Evolutionary conservation across 495 filamentous ascomycete genomes (phyloP).

Genomic region (Tuber umbilicatum): DNA sequence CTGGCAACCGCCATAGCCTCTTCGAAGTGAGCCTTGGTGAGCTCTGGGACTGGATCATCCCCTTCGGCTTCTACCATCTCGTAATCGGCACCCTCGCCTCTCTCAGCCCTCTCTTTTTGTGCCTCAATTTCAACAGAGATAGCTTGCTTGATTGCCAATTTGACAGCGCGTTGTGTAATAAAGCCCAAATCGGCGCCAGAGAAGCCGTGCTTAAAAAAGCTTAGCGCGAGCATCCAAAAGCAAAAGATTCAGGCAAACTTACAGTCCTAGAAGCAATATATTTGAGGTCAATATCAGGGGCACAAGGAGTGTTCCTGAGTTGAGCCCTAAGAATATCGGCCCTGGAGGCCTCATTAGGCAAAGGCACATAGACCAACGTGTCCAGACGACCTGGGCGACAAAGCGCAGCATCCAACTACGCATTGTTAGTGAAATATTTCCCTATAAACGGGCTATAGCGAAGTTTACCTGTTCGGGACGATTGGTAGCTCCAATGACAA

Average conservation of each 20-base stretch:
- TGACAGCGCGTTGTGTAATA: conserved; percentile 96
- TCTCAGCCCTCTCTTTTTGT: conserved; percentile 77
- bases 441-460: neutral
- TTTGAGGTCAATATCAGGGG: conserved; percentile 73
- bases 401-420: conserved; percentile 77
- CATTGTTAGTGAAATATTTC: conserved; percentile 15
- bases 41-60: conserved; percentile 92
- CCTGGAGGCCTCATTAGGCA: conserved; percentile 84
- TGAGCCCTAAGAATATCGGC: conserved; percentile 87
- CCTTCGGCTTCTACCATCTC: conserved; percentile 70
- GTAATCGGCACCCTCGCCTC: conserved; percentile 70
- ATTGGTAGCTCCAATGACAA: conserved; percentile 98
- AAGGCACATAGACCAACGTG: conserved; percentile 93
- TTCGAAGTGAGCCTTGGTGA: conserved; percentile 92
- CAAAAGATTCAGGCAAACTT: conserved; percentile 10
- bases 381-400: conserved; percentile 98
- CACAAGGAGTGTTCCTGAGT: conserved; percentile 94
- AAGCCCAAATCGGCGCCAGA: conserved; percentile 99
- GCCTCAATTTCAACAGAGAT: conserved; percentile 84
- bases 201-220: conserved; percentile 64
- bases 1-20: conserved; percentile 94
- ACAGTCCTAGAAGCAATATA: conserved; percentile 89
- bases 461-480: conserved; percentile 69
- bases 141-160: conserved; percentile 98
- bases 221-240: conserved; percentile 6